Conservation (phyloP, 768 basidiomycete species). For the Leccinellum rugosiceps region DNA sequence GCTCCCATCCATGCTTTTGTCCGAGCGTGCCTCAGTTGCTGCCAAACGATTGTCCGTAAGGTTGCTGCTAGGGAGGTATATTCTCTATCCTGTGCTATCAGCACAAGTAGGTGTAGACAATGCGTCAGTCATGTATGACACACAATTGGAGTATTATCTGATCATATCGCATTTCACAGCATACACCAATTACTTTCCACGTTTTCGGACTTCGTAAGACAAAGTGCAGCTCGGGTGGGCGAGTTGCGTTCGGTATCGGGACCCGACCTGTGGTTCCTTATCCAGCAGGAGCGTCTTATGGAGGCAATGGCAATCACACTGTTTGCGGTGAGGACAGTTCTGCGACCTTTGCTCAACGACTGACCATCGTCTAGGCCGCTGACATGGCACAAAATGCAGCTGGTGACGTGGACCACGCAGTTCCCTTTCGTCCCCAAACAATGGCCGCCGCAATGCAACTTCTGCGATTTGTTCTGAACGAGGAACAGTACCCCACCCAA, state of each 20-base stretch:
- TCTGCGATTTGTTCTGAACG: constrained; percentile 40
- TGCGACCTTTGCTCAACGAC: not conserved
- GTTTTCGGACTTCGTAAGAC: constrained; percentile 21
- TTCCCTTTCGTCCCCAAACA: constrained; percentile 46
- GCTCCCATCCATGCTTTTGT: constrained; percentile 44
- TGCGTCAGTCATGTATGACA: constrained; percentile 17
- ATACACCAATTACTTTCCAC: constrained; percentile 11
- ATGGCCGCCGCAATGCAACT: constrained; percentile 42
- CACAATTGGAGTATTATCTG: not conserved
- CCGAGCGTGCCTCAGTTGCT: constrained; percentile 53
- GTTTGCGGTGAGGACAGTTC: constrained; percentile 31
- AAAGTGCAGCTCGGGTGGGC: constrained; percentile 14
- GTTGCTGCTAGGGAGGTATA: constrained; percentile 52
- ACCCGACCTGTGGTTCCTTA: constrained; percentile 5
- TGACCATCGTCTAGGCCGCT: constrained; percentile 17
- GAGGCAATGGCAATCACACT: constrained; percentile 36
- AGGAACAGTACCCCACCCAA: constrained; percentile 13
- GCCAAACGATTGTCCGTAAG: constrained; percentile 56
- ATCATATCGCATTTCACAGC: constrained; percentile 7
- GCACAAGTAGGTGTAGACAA: constrained; percentile 11
- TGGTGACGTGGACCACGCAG: not conserved
- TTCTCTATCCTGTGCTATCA: constrained; percentile 44
- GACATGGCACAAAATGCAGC: constrained; percentile 10
- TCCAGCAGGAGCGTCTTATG: constrained; percentile 29
- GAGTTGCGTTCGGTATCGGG: constrained; percentile 6